Conservation (phyloP, 108 stramenopile genomes). For the Parmales sp. region DNA sequence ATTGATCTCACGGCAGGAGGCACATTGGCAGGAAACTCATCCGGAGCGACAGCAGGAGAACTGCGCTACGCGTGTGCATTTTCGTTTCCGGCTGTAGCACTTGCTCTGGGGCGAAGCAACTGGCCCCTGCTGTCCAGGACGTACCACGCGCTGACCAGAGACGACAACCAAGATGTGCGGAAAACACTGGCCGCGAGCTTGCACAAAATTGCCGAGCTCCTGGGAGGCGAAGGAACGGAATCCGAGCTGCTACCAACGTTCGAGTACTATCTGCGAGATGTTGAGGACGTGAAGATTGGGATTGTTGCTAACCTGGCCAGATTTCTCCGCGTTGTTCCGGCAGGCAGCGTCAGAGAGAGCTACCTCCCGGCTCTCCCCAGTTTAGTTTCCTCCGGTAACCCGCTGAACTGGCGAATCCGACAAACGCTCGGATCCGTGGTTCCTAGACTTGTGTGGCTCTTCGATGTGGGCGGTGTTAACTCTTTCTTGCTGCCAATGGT, state of each 20-base stretch:
- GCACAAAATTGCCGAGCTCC: slow-evolving; percentile 80
- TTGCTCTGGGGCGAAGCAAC: slow-evolving; percentile 64
- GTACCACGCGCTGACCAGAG: slow-evolving; percentile 61
- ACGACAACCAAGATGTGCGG: slow-evolving; percentile 42
- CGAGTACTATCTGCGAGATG: slow-evolving; percentile 76
- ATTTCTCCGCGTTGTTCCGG: slow-evolving; percentile 52
- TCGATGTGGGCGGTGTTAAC: slow-evolving; percentile 37
- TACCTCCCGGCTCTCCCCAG: slow-evolving; percentile 63
- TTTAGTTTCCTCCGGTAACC: slow-evolving; percentile 30
- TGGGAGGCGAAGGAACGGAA: slow-evolving; percentile 51
- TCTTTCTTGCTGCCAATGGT: slow-evolving; percentile 63
- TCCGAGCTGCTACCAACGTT: slow-evolving; percentile 69
- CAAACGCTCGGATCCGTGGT: slow-evolving; percentile 73
- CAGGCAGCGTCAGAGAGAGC: slow-evolving; percentile 38
- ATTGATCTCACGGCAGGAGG: too few species aligned
- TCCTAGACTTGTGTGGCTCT: slow-evolving; percentile 59
- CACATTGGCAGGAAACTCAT: too few species aligned
- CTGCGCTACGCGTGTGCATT: slow-evolving; percentile 92
- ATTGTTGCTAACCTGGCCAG: slow-evolving; percentile 67
- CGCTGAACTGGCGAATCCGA: slow-evolving; percentile 87
- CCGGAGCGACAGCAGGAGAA: slow-evolving; percentile 61
- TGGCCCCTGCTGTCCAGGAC: slow-evolving; percentile 62
- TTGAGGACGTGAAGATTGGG: slow-evolving; percentile 86
- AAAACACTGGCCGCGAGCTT: slow-evolving; percentile 67
- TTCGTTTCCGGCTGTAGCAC: slow-evolving; percentile 87